These are phyloP conservation scores for Exophiala oligosperma DNA, from an alignment of 2,329 filamentous ascomycete genomes.

Conservation along the genomic window DNA sequence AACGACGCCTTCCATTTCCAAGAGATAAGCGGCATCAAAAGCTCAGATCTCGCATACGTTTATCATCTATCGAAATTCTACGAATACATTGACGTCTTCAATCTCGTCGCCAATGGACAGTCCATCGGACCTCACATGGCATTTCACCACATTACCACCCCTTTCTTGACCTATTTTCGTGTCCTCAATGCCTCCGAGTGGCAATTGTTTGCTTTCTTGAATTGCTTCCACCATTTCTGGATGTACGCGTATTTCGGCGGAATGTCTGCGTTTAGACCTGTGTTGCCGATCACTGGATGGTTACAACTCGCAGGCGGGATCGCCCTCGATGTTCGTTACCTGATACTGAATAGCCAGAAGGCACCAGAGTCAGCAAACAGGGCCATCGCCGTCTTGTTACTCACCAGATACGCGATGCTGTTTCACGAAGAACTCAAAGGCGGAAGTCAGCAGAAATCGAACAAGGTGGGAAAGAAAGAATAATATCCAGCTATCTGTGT, in stretches of 20 bases:
- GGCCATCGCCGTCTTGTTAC: slow-evolving; percentile 8
- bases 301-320: slow-evolving; percentile 28
- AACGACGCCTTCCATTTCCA: slow-evolving; percentile 13
- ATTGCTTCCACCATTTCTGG: slow-evolving; percentile 33
- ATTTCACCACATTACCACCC: slow-evolving; percentile 36
- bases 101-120: slow-evolving; percentile 32
- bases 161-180: slow-evolving; percentile 34
- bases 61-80: slow-evolving; percentile 36
- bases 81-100: slow-evolving; percentile 35
- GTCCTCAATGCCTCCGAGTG: slow-evolving; percentile 29
- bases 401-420: slow-evolving; percentile 18
- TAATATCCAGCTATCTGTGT: not conserved
- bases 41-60: slow-evolving; percentile 19
- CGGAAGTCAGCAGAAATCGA: slow-evolving; percentile 4
- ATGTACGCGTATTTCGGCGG: slow-evolving; percentile 38
- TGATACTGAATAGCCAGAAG: slow-evolving; percentile 1
- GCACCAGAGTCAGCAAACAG: slow-evolving; percentile 13
- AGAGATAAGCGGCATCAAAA: not conserved
- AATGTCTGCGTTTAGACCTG: slow-evolving; percentile 15
- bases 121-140: slow-evolving; percentile 32
- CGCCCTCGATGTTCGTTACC: slow-evolving; percentile 20
- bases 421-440: slow-evolving; percentile 14
- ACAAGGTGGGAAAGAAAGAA: slow-evolving; percentile 3
- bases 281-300: slow-evolving; percentile 28
- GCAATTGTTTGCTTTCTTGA: slow-evolving; percentile 32